Conservation (phyloP, 2,329 filamentous ascomycete species). For the Coniochaeta hoffmannii region DNA sequence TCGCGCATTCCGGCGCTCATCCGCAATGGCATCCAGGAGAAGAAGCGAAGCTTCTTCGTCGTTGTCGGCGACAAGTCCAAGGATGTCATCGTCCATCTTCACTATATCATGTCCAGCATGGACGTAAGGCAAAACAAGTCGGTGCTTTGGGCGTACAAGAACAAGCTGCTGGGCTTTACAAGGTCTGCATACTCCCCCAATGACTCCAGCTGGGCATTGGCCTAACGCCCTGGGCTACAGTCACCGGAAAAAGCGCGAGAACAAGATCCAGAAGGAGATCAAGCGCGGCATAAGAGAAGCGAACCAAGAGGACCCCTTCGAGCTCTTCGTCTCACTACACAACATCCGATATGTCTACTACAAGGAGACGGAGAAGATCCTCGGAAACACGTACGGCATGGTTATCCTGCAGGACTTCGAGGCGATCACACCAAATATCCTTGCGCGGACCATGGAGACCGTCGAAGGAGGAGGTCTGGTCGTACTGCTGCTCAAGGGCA, state of each 20-base stretch:
- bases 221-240: conserved; percentile 30
- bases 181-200: conserved; percentile 26
- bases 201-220: conserved; percentile 22
- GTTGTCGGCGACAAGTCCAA: conserved; percentile 91
- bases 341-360: conserved; percentile 99
- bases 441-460: conserved; percentile 92
- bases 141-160: conserved; percentile 98
- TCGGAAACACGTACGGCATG: conserved; percentile 98
- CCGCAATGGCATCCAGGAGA: conserved; percentile 85
- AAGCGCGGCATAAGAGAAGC: conserved; percentile 89
- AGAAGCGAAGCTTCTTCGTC: conserved; percentile 97
- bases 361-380: conserved; percentile 98
- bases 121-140: conserved; percentile 95
- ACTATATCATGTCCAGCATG: conserved; percentile 85
- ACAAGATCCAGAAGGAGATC: conserved; percentile 97
- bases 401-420: conserved; percentile 93
- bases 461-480: conserved; percentile 94
- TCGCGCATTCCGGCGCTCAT: conserved; percentile 87
- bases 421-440: conserved; percentile 91
- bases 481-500: conserved; percentile 84
- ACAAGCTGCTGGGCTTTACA: conserved; percentile 89
- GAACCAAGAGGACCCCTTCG: conserved; percentile 91
- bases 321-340: conserved; percentile 92
- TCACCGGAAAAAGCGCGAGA: conserved; percentile 95
- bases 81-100: conserved; percentile 88